Evolutionary conservation across 169 alveolate genomes (phyloP).

Genomic region (Plasmodium vivax): DNA sequence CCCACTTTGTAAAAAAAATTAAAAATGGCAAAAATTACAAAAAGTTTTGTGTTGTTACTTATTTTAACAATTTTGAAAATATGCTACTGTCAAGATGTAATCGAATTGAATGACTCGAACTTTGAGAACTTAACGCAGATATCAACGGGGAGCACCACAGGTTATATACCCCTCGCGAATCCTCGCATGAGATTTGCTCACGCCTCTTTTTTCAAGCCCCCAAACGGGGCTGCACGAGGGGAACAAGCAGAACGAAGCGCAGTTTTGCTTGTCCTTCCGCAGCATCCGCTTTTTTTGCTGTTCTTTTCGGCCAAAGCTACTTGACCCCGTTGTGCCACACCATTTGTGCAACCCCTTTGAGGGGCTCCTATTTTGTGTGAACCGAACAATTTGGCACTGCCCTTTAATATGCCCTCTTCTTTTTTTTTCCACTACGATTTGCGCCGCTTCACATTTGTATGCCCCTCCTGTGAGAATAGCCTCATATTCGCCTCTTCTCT

Average conservation of each 20-base stretch:
- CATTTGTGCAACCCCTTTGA: background rate
- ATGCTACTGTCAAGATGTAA: conserved; percentile 72
- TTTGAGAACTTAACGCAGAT: conserved; percentile 82
- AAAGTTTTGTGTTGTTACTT: conserved; percentile 16
- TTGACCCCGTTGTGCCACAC: background rate
- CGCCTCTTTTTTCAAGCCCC: background rate
- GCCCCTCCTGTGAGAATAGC: background rate
- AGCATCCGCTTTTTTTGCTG: background rate
- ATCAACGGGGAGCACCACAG: conserved; percentile 82
- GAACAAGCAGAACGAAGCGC: background rate
- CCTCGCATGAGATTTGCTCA: background rate
- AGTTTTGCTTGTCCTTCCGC: background rate
- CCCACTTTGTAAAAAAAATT: conserved; percentile 9
- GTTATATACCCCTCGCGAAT: conserved; percentile 20
- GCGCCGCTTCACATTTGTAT: background rate
- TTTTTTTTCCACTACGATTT: background rate
- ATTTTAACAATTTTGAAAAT: conserved; percentile 30
- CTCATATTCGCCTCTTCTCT: background rate
- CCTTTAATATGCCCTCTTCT: background rate
- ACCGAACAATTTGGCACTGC: background rate
- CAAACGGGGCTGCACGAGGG: background rate
- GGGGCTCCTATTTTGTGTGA: background rate
- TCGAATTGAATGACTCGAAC: conserved; percentile 78
- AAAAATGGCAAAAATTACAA: conserved; percentile 46
- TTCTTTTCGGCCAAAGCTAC: background rate